Evolutionary conservation across 208 protist species (phyloP).

Genomic region (Acanthamoeba castellanii): DNA sequence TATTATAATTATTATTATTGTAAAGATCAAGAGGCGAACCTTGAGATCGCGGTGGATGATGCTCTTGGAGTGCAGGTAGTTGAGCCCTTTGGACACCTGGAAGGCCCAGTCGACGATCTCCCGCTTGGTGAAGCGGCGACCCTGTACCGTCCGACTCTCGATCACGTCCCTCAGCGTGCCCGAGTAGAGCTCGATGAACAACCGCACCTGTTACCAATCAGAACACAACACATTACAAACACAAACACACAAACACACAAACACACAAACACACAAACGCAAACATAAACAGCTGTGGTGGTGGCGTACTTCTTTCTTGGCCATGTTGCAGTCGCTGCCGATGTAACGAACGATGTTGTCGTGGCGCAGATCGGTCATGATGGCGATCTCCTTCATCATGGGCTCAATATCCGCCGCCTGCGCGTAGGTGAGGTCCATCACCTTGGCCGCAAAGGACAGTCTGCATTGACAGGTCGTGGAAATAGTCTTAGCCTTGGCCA

Average conservation of each 20-base stretch:
- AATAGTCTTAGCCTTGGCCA: neutral
- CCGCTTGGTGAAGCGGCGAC: neutral
- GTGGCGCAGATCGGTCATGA: slow-evolving; percentile 47
- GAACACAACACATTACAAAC: neutral
- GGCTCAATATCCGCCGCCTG: slow-evolving; percentile 27
- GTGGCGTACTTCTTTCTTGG: slow-evolving; percentile 2
- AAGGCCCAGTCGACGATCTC: slow-evolving; percentile 44
- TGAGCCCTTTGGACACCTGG: slow-evolving; percentile 5
- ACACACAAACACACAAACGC: neutral
- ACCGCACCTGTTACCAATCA: neutral
- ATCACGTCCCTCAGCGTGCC: slow-evolving; percentile 51
- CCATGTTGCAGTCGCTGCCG: slow-evolving; percentile 43
- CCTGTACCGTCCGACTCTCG: neutral
- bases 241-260: neutral
- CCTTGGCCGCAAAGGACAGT: slow-evolving; percentile 18
- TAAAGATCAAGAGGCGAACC: no score
- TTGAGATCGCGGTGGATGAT: slow-evolving; percentile 45
- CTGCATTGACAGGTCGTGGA: neutral
- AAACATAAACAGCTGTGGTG: no score
- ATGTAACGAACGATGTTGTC: slow-evolving; percentile 53
- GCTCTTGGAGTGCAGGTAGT: neutral
- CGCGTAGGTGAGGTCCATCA: slow-evolving; percentile 7
- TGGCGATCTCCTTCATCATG: slow-evolving; percentile 47
- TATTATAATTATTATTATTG: no score
- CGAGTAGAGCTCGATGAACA: slow-evolving; percentile 55